Evolutionary conservation across 805 yeast species (phyloP), one percentile per base, ranked within the genome.

Genomic region (Grigorovia jiainica): DNA sequence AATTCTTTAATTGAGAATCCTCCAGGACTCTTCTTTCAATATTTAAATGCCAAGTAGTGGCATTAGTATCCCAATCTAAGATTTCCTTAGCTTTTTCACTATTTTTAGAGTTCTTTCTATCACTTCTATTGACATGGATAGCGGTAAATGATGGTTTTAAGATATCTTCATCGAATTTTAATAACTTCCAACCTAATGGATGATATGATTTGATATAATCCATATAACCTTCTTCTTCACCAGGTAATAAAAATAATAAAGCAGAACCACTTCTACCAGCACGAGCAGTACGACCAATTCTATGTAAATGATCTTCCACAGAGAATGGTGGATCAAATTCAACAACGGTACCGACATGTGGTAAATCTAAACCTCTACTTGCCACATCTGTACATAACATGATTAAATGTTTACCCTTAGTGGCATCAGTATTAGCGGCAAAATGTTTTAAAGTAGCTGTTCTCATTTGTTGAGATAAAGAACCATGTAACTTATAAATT

Each of bases 221-320:
- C 47, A 82, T 67, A 55, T 87, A 90, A 11, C 76, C 79, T 65
- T 90, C 97, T 62, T 90, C 97, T 45, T 68, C 73, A 1, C 95
- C 95, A 1, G 99, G 98, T 25, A 90, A 66, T 34, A 92, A 66
- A 55, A 90, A 87, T 44, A 92, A 63, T 2, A 78, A 60, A 1
- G 97, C 83, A 31, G 71, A 71, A 60, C 99, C 99, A 32, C 67
- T 63, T 36, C 78, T 73, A 48, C 98, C 98, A n/a, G 94, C 95
- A 66, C 99, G 79, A 7, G 99, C 99, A 10, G 97, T 87, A 68
- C 99, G 79, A 41, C 99, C 99, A 43, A 89, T 85, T 63, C 99
- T 75, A 63, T 92, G 99, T 44, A 92, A 68, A 70, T 92, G 98
- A 58, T 92, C 99, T 48, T 87, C 97, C 5, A 87, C 71, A 1